A percentile compares a stretch with the other conserved stretches of the same genome.
These are phyloP conservation scores for Phytophthora fragariae DNA, from an alignment of 352 stramenopile genomes.

Conservation along the genomic window DNA sequence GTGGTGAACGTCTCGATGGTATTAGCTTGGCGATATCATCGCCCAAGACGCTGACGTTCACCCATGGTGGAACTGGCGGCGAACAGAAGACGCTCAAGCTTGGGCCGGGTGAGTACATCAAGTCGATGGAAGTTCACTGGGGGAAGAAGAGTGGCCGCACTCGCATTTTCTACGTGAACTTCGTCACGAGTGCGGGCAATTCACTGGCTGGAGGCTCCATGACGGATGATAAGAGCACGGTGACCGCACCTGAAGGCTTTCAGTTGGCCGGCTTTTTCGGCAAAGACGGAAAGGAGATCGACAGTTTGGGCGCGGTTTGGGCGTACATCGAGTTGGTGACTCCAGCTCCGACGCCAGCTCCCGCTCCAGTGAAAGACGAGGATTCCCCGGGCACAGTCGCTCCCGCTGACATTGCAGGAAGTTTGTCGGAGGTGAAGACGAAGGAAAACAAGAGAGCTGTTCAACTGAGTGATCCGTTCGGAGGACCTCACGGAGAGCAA, in stretches of 20 bases:
- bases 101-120: constrained; percentile 27
- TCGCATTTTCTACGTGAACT: constrained; percentile 38
- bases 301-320: constrained; percentile 32
- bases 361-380: constrained; percentile 11
- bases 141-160: constrained; percentile 27
- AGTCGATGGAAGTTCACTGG: constrained; percentile 42
- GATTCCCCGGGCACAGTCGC: constrained; percentile 25
- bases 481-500: constrained; percentile 48
- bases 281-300: constrained; percentile 26
- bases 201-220: constrained; percentile 26
- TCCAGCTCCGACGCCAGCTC: constrained; percentile 24
- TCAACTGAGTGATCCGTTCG: constrained; percentile 46
- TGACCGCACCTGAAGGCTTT: constrained; percentile 33
- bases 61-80: constrained; percentile 34
- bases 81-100: constrained; percentile 20
- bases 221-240: constrained; percentile 22
- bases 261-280: constrained; percentile 33
- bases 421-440: constrained; percentile 24
- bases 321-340: constrained; percentile 30
- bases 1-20: constrained; percentile 29
- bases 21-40: constrained; percentile 26
- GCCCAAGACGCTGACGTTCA: constrained; percentile 23
- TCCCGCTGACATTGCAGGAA: constrained; percentile 27
- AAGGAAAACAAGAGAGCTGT: constrained; percentile 27
- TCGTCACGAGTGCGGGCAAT: constrained; percentile 33